These are phyloP conservation scores for Warburgia ugandensis DNA, from an alignment of 164 flowering plant genomes.

Conservation along the genomic window DNA sequence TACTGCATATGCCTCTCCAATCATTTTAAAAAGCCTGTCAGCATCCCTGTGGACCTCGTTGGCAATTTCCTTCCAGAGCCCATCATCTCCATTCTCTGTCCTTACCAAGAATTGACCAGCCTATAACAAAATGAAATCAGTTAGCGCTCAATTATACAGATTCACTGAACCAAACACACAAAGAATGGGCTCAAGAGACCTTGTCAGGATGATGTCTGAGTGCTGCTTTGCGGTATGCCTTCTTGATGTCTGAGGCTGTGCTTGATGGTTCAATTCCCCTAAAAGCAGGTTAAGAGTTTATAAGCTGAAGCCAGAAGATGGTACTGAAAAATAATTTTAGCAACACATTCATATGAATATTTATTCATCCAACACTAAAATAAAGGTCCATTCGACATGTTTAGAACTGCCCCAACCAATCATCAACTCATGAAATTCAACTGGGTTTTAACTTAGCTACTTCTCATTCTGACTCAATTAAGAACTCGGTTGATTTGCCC, in stretches of 20 bases:
- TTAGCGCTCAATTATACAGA: no score
- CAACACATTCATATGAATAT: no score
- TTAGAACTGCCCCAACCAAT: no score
- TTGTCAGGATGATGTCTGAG: constrained; percentile 95
- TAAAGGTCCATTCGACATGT: no score
- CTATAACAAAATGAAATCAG: constrained; percentile 26
- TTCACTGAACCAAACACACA: constrained; percentile 5
- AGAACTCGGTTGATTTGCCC: no score
- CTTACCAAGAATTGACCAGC: constrained; percentile 80
- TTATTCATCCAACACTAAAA: no score
- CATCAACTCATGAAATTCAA: no score
- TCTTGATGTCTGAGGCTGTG: constrained; percentile 32
- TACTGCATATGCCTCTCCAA: constrained; percentile 95
- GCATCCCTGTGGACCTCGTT: constrained; percentile 74
- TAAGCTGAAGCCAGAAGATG: neutral
- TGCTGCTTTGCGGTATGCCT: constrained; percentile 87
- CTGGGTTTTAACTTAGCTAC: no score
- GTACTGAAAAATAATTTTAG: no score
- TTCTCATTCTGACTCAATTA: no score
- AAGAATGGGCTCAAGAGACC: constrained; percentile 29
- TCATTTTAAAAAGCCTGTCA: constrained; percentile 89
- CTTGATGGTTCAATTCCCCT: constrained; percentile 76
- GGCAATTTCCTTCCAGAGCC: constrained; percentile 69
- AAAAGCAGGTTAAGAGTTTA: constrained; percentile 7
- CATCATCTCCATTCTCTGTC: constrained; percentile 71